These are phyloP conservation scores for Ophiostoma australiae DNA, from an alignment of 2,329 filamentous ascomycete genomes.

Conservation along the genomic window DNA sequence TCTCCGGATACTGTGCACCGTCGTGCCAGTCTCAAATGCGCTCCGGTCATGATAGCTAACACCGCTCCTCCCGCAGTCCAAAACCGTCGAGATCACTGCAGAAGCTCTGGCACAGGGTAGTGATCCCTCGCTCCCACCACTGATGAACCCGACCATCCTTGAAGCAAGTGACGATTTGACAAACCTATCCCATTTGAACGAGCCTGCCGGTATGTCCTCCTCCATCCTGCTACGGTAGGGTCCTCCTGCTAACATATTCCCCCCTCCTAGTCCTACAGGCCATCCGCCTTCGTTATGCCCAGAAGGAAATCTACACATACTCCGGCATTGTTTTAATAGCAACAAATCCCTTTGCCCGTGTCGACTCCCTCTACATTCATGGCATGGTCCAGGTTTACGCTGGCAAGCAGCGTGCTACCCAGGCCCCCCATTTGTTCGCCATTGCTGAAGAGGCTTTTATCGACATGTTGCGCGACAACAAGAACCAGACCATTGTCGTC, in stretches of 20 bases:
- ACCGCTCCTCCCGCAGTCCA: conserved; percentile 52
- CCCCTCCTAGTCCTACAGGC: conserved; percentile 79
- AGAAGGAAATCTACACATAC: conserved; percentile 99
- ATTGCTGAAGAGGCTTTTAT: conserved; percentile 98
- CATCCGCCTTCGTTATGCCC: conserved; percentile 91
- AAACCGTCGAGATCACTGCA: conserved; percentile 70
- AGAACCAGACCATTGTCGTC: conserved; percentile 98
- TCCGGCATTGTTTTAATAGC: conserved; percentile 98
- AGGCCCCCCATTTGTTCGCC: conserved; percentile 95
- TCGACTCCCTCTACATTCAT: conserved; percentile 96
- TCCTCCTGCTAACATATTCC: neutral
- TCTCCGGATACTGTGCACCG: conserved; percentile 17
- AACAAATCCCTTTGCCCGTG: conserved; percentile 93
- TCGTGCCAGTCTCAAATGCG: no score
- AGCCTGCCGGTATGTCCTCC: conserved; percentile 73
- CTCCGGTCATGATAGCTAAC: conserved; percentile 8
- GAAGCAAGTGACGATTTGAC: conserved; percentile 98
- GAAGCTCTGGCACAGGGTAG: conserved; percentile 72
- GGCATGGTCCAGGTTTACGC: conserved; percentile 99
- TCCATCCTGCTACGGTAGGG: conserved; percentile 13
- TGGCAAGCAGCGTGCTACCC: conserved; percentile 90
- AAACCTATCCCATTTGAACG: conserved; percentile 95
- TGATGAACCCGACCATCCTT: conserved; percentile 98
- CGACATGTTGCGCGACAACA: conserved; percentile 95
- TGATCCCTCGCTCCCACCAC: conserved; percentile 73